Evolutionary conservation across 768 basidiomycete genomes (phyloP).

Genomic region (Amanita subjunquillea): DNA sequence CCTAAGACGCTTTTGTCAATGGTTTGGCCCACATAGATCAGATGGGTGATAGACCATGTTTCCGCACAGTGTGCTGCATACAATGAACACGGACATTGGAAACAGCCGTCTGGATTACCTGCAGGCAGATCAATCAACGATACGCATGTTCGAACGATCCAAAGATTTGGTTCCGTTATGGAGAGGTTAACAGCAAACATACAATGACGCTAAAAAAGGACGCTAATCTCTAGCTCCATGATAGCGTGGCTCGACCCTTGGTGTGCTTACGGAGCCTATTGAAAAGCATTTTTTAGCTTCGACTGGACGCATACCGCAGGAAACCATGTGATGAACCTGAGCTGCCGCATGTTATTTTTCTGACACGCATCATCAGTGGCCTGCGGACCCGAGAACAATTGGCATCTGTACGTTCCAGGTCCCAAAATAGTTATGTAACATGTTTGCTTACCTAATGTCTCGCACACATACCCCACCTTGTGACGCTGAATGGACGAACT

Average conservation of each 20-base stretch:
- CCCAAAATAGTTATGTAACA: neutral
- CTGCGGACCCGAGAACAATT: too few species aligned
- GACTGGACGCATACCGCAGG: neutral
- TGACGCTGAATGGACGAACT: conserved; percentile 18
- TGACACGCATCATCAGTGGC: neutral
- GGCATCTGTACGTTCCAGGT: too few species aligned
- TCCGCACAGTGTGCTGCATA: neutral
- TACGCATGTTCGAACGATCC: neutral
- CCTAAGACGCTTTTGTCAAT: neutral
- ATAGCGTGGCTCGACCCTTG: neutral
- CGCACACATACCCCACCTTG: conserved; percentile 11
- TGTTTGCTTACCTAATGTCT: conserved; percentile 5
- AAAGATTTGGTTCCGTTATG: neutral
- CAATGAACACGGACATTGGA: too few species aligned
- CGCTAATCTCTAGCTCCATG: neutral
- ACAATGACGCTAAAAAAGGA: neutral
- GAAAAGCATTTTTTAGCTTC: neutral
- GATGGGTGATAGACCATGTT: neutral
- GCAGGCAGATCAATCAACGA: neutral
- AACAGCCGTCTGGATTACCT: neutral
- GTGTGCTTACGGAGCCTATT: neutral
- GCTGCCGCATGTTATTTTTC: neutral
- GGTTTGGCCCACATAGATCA: neutral
- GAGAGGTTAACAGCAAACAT: neutral
- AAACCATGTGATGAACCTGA: neutral